Evolutionary conservation across 2,329 filamentous ascomycete species (phyloP), one percentile per base, ranked within the genome.

Genomic region (Fusarium sp.): DNA sequence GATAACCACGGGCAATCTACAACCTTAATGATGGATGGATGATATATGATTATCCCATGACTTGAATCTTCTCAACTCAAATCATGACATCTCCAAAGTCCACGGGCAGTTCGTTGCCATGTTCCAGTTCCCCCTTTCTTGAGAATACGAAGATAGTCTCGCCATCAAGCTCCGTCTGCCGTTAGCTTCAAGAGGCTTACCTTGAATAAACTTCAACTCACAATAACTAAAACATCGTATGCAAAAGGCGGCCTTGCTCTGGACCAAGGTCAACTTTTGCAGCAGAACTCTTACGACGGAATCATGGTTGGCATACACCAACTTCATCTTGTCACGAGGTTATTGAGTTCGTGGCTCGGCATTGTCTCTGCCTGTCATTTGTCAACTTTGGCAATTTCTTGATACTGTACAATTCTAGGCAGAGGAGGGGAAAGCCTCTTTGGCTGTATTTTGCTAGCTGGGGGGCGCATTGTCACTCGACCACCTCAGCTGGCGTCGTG

Each of bases 111-210:
- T 11, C 34, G 34, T 38, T n/a, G 34, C 18, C 34, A 6, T 12
- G 18, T 38, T 38, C 34, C 34, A n/a, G 42, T 38, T 32, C 38
- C 49, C 49, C 42, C 59, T 59, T 44, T 53, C 58, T 40, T 46
- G 38, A 51, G 18, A 56, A 34, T 38, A 38, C 18, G 9, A 11
- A 38, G 34, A 34, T 27, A 27, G 22, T 43, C 24, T 24, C 58
- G 34, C 40, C 58, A 45, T 65, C 20, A 22, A 46, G 34, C 40
- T 14, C 32, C 20, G 30, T 43, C 44, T 44, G 38, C 20, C 32
- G 15, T 54, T 67, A 46, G 55, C 49, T 63, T 25, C 27, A 58
- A 27, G 43, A 29, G 53, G 57, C 42, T 68, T 57, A 25, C 24
- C 40, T 27, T 34, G 45, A 18, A 47, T 25, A 18, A 34, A 25